Evolutionary conservation across 768 basidiomycete species (phyloP), one percentile per base, ranked within the genome.

Genomic region (Suillus decipiens): DNA sequence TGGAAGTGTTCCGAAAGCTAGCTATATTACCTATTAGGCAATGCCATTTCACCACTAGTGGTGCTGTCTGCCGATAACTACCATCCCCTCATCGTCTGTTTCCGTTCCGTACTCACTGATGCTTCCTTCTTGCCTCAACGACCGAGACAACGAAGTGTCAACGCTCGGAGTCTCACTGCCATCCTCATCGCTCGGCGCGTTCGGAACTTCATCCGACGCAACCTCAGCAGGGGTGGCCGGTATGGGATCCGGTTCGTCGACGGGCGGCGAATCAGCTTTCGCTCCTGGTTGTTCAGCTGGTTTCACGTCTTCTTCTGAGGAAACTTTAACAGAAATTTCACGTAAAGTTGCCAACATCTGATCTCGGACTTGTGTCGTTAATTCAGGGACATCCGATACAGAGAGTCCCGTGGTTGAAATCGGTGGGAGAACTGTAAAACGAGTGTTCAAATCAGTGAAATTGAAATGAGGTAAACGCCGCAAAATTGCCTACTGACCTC

Each of bases 11-110:
- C 24, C 42, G 22, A 51, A 36, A 55, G 43, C 28, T 3, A 31
- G 24, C 24, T 15, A 33, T 34, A 55, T 60, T 55, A 60, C 51
- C 42, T 58, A 9, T 54, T 28, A 48, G 24, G 22, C 24, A 39
- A 56, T 28, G 50, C 3, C 24, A 50, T 31, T 50, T 17, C 17
- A 31, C n/a, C 11, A 22, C 58, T 66, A 75, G 58, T 67, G 33
- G 9, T 61, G 61, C 11, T 90, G 90, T 62, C 87, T 82, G 45
- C 86, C 88, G 58, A 93, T 86, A 34, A 93, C 72, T 63, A 93
- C 84, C 87, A 93, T 88, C 7, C 89, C 92, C 69, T 93, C 92
- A 63, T 94, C 92, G 71, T 94, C 92, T 43, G 91, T 93, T 68
- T 92, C 90, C 28, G 78, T 79, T 10, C 88, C 89, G 65, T 83